A percentile compares a stretch with the other conserved stretches of the same genome.
Conservation (phyloP, 352 stramenopile genomes). For the Phytophthora meadii region DNA sequence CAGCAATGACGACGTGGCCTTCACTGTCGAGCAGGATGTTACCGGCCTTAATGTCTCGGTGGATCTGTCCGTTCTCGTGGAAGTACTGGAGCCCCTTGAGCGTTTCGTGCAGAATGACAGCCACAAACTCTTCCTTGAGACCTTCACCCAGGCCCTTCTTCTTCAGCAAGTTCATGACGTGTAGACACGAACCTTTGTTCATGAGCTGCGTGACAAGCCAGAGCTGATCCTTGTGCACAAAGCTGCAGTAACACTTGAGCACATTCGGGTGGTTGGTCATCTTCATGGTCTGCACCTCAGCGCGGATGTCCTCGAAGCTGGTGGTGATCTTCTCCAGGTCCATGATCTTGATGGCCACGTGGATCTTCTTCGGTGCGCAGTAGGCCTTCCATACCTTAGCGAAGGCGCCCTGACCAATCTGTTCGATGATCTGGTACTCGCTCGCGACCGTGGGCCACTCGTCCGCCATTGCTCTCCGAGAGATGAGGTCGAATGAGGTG, state of each 20-base stretch:
- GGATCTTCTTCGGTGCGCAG: conserved; percentile 86
- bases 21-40: conserved; percentile 96
- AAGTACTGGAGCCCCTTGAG: conserved; percentile 99
- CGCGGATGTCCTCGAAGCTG: conserved; percentile 92
- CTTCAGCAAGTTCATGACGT: conserved; percentile 96
- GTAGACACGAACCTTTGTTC: conserved; percentile 98
- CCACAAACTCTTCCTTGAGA: conserved; percentile 95
- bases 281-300: conserved; percentile 98
- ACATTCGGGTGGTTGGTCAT: conserved; percentile 98
- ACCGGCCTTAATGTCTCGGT: conserved; percentile 99
- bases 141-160: conserved; percentile 91
- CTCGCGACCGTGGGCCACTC: conserved; percentile 86
- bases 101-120: conserved; percentile 97
- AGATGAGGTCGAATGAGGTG: conserved; percentile 17
- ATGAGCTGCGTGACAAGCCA: conserved; percentile 99
- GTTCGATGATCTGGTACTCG: conserved; percentile 92
- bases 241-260: conserved; percentile 97
- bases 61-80: conserved; percentile 98
- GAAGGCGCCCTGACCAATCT: conserved; percentile 96
- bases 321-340: conserved; percentile 99
- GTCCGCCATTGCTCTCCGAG: conserved; percentile 60
- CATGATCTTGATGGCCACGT: conserved; percentile 99
- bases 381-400: conserved; percentile 98
- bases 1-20: conserved; percentile 96
- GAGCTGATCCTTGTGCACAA: conserved; percentile 97